phyloP scores from a whole-genome alignment of 1,284 basidiomycete genomes.

The Cerrena zonata region DNA sequence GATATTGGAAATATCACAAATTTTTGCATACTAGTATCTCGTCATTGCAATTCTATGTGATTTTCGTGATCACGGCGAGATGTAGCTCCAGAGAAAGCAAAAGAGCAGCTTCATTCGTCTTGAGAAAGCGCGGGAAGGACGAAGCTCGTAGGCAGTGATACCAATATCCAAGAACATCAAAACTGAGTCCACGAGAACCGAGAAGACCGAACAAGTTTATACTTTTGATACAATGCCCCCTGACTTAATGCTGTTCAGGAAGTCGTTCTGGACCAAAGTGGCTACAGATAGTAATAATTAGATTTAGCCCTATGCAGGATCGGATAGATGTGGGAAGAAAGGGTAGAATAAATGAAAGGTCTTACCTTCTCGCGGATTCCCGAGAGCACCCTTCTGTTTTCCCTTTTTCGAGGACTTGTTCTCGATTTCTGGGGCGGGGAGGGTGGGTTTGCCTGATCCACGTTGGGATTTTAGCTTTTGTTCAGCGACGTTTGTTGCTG shows the following conservation, averaged over 20 bases:
- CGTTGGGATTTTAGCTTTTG: constrained; percentile 54
- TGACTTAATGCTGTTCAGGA: constrained; percentile 73
- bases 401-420: constrained; percentile 42
- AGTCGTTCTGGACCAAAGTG: constrained; percentile 60
- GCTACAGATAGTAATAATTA: no score
- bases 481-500: constrained; percentile 41
- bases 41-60: no score
- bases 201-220: constrained; percentile 9
- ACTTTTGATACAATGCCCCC: constrained; percentile 46
- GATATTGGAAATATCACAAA: no score
- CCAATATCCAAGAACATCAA: no score
- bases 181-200: not conserved
- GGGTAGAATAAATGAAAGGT: constrained; percentile 10
- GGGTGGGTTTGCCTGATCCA: constrained; percentile 66
- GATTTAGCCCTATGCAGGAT: not conserved
- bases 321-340: not conserved
- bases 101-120: no score
- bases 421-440: constrained; percentile 57
- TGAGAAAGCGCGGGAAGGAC: no score
- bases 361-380: constrained; percentile 44
- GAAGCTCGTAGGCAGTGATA: no score
- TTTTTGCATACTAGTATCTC: no score
- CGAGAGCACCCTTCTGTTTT: constrained; percentile 48
- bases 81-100: no score
- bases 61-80: no score